Percentiles rank a stretch among this genome's conserved stretches.
Evolutionary conservation across 2,329 filamentous ascomycete species (phyloP).

Genomic region (Verticillium dahliae): DNA sequence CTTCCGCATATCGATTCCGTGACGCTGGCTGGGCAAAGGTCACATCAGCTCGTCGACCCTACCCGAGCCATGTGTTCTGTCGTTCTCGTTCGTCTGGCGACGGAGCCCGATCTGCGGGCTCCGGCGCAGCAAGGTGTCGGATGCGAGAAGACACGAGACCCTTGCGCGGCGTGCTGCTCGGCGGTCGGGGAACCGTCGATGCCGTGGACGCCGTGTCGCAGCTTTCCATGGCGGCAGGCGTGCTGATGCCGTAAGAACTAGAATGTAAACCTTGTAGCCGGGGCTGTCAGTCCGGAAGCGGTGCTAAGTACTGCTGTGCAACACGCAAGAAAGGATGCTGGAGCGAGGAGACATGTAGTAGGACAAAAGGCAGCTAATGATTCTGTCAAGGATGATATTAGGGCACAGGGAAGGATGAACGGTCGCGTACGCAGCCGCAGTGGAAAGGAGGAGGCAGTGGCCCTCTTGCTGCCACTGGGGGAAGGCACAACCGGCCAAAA

Average conservation of each 20-base stretch:
- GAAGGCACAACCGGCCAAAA: neutral
- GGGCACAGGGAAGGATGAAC: neutral
- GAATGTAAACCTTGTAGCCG: neutral
- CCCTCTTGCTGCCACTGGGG: neutral
- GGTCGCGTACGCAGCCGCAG: neutral
- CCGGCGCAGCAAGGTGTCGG: conserved; percentile 16
- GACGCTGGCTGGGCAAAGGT: conserved; percentile 12
- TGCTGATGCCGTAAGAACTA: neutral
- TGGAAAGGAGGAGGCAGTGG: neutral
- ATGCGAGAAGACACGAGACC: conserved; percentile 27
- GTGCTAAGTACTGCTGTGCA: neutral
- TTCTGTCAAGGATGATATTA: neutral
- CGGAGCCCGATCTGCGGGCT: conserved; percentile 7
- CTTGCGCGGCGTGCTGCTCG: conserved; percentile 15
- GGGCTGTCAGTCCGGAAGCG: neutral
- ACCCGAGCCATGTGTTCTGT: conserved; percentile 16
- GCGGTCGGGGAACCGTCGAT: conserved; percentile 1
- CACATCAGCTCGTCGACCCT: conserved; percentile 6
- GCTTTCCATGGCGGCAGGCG: neutral
- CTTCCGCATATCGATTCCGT: conserved; percentile 7
- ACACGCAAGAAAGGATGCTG: neutral
- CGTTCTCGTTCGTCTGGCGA: conserved; percentile 14
- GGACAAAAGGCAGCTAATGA: neutral
- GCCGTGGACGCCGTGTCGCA: conserved; percentile 6
- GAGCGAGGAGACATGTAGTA: neutral